phyloP scores from a whole-genome alignment of 148 eudicot genomes.

The Rhododendron vialii region DNA sequence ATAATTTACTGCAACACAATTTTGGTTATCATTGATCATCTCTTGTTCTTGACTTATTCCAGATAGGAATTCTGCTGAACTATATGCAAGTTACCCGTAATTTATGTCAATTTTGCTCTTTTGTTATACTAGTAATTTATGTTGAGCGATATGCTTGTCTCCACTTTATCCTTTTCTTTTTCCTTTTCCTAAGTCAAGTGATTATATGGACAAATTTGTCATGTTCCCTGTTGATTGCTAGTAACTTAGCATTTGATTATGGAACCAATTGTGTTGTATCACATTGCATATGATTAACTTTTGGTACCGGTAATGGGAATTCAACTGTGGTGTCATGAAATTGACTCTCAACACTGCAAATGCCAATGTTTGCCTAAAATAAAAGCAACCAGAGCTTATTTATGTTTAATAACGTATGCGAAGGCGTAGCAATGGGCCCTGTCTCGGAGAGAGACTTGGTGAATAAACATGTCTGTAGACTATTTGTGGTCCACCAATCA shows the following conservation, averaged over 20 bases:
- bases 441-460: neutral
- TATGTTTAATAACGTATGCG: neutral
- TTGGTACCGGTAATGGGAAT: neutral
- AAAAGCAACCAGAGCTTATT: neutral
- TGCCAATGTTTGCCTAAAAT: neutral
- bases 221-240: neutral
- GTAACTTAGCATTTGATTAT: neutral
- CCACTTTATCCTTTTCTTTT: neutral
- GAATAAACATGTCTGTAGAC: no score
- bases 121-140: neutral
- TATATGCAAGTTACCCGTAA: constrained; percentile 1
- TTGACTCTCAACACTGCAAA: neutral
- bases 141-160: neutral
- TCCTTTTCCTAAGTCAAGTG: neutral
- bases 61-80: neutral
- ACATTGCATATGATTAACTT: neutral
- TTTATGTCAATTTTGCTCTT: neutral
- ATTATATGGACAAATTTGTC: neutral
- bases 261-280: neutral
- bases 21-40: neutral
- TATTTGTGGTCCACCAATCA: no score
- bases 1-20: neutral
- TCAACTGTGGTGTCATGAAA: neutral
- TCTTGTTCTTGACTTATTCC: constrained; percentile 1
- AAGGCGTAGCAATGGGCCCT: neutral